Conservation (phyloP, 768 basidiomycete genomes). For the Leccinum pellstonianum region DNA sequence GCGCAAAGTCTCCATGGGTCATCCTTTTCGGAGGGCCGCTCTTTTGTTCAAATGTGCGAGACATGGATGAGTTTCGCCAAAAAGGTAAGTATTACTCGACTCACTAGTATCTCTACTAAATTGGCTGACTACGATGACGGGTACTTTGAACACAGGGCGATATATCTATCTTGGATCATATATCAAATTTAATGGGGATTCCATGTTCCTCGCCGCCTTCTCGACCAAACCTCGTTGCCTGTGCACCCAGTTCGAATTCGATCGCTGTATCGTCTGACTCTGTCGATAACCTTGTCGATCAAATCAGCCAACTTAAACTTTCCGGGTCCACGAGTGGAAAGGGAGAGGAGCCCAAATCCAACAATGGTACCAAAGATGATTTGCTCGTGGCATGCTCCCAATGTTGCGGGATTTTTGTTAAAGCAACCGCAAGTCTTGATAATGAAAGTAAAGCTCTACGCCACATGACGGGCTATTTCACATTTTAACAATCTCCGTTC, state of each 20-base stretch:
- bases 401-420: conserved; percentile 44
- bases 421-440: conserved; percentile 39
- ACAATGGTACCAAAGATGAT: conserved; percentile 5
- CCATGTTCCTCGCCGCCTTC: conserved; percentile 7
- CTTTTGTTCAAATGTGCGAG: conserved; percentile 66
- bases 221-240: neutral
- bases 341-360: neutral
- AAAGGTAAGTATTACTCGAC: conserved; percentile 41
- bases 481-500: neutral
- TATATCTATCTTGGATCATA: conserved; percentile 45
- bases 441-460: conserved; percentile 10
- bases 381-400: conserved; percentile 39
- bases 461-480: neutral
- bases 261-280: neutral
- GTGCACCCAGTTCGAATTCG: neutral
- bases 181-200: conserved; percentile 41
- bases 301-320: conserved; percentile 22
- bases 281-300: conserved; percentile 20
- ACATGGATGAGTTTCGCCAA: conserved; percentile 70
- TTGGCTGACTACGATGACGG: neutral
- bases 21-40: conserved; percentile 46
- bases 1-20: conserved; percentile 38
- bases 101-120: neutral
- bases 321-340: conserved; percentile 8
- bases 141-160: conserved; percentile 41